phyloP scores from a whole-genome alignment of 1,139 yeast genomes.

The Suhomyces coccinellae region DNA sequence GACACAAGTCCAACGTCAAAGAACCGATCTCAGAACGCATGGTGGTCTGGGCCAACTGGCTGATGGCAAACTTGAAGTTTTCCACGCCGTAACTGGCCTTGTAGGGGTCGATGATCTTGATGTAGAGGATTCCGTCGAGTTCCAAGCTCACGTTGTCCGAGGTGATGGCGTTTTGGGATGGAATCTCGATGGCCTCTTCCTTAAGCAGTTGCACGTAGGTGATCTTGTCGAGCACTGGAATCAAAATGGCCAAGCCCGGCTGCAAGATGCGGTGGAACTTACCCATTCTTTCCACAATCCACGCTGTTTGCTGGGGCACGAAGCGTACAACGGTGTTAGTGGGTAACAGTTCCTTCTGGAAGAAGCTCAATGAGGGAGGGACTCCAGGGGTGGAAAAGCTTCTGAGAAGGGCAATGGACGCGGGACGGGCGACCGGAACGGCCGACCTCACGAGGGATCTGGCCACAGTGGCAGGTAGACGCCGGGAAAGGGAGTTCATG shows the following conservation, averaged over 20 bases:
- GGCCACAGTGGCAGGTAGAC: background rate
- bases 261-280: constrained; percentile 71
- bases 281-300: constrained; percentile 93
- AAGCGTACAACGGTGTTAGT: constrained; percentile 72
- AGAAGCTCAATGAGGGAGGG: constrained; percentile 45
- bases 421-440: background rate
- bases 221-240: constrained; percentile 74
- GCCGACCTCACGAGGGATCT: background rate
- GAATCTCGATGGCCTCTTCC: constrained; percentile 82
- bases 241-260: constrained; percentile 74
- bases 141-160: constrained; percentile 83
- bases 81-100: constrained; percentile 89
- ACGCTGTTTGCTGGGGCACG: constrained; percentile 89
- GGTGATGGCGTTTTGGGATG: constrained; percentile 82
- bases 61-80: constrained; percentile 81
- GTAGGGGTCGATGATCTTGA: constrained; percentile 76
- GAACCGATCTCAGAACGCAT: constrained; percentile 90
- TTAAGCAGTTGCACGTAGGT: constrained; percentile 80
- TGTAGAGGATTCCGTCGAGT: constrained; percentile 79
- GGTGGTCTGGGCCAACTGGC: constrained; percentile 86
- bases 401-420: background rate
- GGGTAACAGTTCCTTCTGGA: constrained; percentile 68
- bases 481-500: constrained; percentile 1
- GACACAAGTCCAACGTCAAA: constrained; percentile 72
- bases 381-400: constrained; percentile 6